Conservation (phyloP, 2,329 filamentous ascomycete species). For the Sporothrix dimorphospora region DNA sequence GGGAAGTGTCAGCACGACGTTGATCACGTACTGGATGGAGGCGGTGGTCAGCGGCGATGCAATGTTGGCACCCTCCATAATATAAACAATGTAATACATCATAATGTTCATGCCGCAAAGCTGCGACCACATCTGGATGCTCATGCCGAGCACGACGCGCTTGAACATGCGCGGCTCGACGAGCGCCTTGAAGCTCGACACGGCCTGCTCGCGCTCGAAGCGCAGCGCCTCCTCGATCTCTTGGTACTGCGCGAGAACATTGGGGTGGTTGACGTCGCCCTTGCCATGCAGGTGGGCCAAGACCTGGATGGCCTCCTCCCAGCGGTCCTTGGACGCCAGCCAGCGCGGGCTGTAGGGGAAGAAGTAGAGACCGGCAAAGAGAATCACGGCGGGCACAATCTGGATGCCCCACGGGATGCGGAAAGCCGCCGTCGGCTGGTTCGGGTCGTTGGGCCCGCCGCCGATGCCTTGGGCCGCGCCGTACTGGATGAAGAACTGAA, state of each 20-base stretch:
- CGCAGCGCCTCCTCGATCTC: conserved; percentile 61
- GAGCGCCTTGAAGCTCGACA: conserved; percentile 54
- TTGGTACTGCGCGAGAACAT: conserved; percentile 65
- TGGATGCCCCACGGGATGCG: conserved; percentile 66
- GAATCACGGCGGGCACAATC: conserved; percentile 55
- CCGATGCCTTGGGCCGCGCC: conserved; percentile 58
- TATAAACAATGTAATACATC: conserved; percentile 62
- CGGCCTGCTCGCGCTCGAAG: conserved; percentile 57
- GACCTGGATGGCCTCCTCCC: conserved; percentile 64
- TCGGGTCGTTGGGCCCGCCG: conserved; percentile 52
- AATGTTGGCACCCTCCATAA: conserved; percentile 62
- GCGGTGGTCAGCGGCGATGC: conserved; percentile 61
- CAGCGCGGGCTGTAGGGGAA: conserved; percentile 73
- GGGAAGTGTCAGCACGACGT: conserved; percentile 61
- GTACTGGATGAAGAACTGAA: conserved; percentile 68
- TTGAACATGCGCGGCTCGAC: conserved; percentile 56
- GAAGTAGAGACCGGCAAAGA: conserved; percentile 61
- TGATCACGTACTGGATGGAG: conserved; percentile 67
- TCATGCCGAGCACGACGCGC: conserved; percentile 61
- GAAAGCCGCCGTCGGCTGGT: conserved; percentile 58
- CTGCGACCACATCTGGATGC: conserved; percentile 63
- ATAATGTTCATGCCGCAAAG: conserved; percentile 64
- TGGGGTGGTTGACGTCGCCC: conserved; percentile 59
- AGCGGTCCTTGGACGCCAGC: conserved; percentile 68
- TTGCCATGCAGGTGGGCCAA: conserved; percentile 62